Evolutionary conservation across 1,139 yeast genomes (phyloP), one percentile per base, ranked within the genome.

Genomic region (Yamadazyma trypodendri): DNA sequence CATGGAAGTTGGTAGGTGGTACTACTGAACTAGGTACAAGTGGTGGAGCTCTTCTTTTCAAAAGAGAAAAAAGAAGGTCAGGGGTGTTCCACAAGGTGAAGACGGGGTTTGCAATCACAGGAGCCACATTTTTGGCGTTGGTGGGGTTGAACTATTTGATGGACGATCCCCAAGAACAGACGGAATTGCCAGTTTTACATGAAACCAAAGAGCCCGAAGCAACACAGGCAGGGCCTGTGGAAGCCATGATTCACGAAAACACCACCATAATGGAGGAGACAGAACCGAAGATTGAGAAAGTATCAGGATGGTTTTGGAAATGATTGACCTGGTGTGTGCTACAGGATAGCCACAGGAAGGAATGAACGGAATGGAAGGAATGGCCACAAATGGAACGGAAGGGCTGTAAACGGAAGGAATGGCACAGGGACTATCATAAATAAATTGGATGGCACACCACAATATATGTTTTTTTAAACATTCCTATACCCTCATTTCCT

Each of bases 1-100:
- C 58, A 15, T 71, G 75, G 75, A 60, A 54, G 38, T 54, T 70
- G 20, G 53, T 67, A 36, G 75, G 74, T 2, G 56, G 67, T 21
- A 56, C 52, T 3, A 54, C 55, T 6, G 46, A 18, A 8, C 21
- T 18, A 8, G n/a, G n/a, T n/a, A n/a, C 35, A 9, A 13, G 51
- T 14, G 54, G 54, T 21, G 58, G 56, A 42, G 27, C 58, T 55
- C 50, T 56, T 61, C 42, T 61, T 61, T 12, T 62, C 63, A 38
- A 50, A 50, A 36, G 51, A 63, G 38, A 24, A 29, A 24, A 31
- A 7, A 42, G 37, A 12, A 42, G 58, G 9, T 24, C 11, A 31
- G 25, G 39, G 9, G 21, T 34, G 10, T 33, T 36, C 18, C 30
- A 13, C 6, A 36, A 32, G 38, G 39, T 63, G 31, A 65, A 59